A percentile compares a stretch with the other conserved stretches of the same genome.
Evolutionary conservation across 2,329 filamentous ascomycete species (phyloP).

Genomic region (Epichloe elymi): DNA sequence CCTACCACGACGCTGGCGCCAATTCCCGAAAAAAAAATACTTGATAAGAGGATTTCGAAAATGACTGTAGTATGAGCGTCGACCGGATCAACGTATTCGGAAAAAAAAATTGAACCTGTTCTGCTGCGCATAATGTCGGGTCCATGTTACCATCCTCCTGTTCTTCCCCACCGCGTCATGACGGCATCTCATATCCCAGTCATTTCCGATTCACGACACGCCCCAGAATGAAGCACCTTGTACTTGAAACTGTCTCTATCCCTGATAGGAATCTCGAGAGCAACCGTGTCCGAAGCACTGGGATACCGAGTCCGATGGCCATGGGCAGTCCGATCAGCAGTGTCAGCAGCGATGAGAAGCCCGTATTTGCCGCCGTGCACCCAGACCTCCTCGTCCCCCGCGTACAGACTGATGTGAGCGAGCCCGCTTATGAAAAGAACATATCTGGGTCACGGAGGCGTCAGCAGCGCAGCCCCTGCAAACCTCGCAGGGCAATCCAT

Average conservation of each 20-base stretch:
- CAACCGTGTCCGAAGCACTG: slow-evolving; percentile 21
- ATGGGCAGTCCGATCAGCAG: slow-evolving; percentile 21
- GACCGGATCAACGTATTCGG: too few relatives aligned
- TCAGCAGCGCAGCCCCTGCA: neutral
- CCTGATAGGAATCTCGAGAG: slow-evolving; percentile 12
- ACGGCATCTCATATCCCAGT: neutral
- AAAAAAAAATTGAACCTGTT: neutral
- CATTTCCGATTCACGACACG: slow-evolving; percentile 1
- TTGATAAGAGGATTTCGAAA: neutral
- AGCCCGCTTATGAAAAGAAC: slow-evolving; percentile 26
- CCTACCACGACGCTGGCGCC: neutral
- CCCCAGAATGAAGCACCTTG: slow-evolving; percentile 4
- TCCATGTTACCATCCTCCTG: neutral
- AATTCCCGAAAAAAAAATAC: neutral
- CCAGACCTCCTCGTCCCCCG: slow-evolving; percentile 21
- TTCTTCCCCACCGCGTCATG: neutral
- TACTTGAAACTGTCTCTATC: slow-evolving; percentile 3
- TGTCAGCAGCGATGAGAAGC: slow-evolving; percentile 29
- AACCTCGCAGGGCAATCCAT: neutral
- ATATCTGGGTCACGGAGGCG: slow-evolving; percentile 11
- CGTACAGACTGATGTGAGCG: slow-evolving; percentile 27
- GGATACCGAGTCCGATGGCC: slow-evolving; percentile 31
- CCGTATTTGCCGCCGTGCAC: slow-evolving; percentile 27
- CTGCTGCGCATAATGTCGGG: too few relatives aligned
- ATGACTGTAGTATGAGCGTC: too few relatives aligned